These are phyloP conservation scores for Spergularia marina DNA, from an alignment of 148 eudicot species.

Conservation along the genomic window DNA sequence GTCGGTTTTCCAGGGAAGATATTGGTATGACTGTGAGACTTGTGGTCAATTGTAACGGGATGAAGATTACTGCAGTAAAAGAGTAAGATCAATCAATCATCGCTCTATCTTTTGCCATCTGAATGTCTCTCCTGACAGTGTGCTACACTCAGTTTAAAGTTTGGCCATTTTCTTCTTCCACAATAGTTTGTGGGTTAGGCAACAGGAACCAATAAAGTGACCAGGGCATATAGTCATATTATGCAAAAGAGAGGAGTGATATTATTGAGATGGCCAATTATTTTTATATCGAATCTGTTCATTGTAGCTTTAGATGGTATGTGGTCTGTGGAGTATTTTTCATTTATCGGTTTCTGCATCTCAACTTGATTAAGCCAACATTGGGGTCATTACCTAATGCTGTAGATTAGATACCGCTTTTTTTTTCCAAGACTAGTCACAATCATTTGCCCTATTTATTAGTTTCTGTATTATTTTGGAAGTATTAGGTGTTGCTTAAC, in stretches of 20 bases:
- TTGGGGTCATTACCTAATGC: no score
- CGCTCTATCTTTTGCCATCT: neutral
- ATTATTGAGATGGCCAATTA: no score
- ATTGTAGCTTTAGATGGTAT: no score
- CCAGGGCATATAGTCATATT: neutral
- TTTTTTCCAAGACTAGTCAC: no score
- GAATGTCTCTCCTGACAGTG: neutral
- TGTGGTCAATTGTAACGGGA: constrained; percentile 84
- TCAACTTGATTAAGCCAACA: no score
- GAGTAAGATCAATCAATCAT: constrained; percentile 52
- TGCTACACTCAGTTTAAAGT: neutral
- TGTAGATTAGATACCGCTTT: no score
- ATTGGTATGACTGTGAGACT: constrained; percentile 86
- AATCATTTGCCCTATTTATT: no score
- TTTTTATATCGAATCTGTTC: no score
- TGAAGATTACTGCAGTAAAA: constrained; percentile 72
- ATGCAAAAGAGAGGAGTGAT: neutral
- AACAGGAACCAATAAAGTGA: neutral
- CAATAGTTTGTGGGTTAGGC: neutral
- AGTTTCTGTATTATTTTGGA: no score
- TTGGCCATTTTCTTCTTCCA: neutral
- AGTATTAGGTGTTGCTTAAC: no score
- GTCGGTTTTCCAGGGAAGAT: constrained; percentile 69
- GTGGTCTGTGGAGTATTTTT: no score
- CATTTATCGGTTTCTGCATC: no score